A percentile compares a stretch with the other conserved stretches of the same genome.
Evolutionary conservation across 148 eudicot species (phyloP).

Genomic region (Amaranthus palmeri): DNA sequence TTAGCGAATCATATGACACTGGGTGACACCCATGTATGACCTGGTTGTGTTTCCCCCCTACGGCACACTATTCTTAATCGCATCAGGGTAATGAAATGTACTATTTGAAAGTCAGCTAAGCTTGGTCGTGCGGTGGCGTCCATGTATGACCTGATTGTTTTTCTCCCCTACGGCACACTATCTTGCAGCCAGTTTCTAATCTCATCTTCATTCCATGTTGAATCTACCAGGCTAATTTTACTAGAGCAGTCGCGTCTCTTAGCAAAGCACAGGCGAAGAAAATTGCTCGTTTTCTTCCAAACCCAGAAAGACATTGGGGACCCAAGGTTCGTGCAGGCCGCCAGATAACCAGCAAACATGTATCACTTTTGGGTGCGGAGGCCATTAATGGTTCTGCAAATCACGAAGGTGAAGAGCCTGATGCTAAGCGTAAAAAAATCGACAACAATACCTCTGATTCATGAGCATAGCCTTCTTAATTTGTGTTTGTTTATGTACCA

Average conservation of each 20-base stretch:
- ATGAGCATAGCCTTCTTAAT: too few relatives aligned
- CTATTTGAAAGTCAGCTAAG: too few relatives aligned
- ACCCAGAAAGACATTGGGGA: constrained; percentile 94
- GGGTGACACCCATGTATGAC: too few relatives aligned
- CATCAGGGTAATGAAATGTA: too few relatives aligned
- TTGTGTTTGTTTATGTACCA: too few relatives aligned
- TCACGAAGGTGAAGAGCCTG: constrained; percentile 51
- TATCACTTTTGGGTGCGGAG: constrained; percentile 63
- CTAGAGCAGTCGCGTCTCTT: constrained; percentile 80
- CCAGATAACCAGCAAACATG: constrained; percentile 70
- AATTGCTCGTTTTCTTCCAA: constrained; percentile 83
- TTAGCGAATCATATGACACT: too few relatives aligned
- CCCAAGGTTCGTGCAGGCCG: constrained; percentile 96
- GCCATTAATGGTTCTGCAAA: constrained; percentile 50
- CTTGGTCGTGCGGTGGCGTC: too few relatives aligned
- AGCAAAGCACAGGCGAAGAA: constrained; percentile 97
- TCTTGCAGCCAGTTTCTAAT: too few relatives aligned
- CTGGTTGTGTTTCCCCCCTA: background rate
- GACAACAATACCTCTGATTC: constrained; percentile 44
- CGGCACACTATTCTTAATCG: too few relatives aligned
- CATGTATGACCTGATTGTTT: background rate
- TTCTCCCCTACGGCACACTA: background rate
- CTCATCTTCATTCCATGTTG: background rate
- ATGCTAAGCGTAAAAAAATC: constrained; percentile 73
- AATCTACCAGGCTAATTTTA: constrained; percentile 73